A percentile compares a stretch with the other conserved stretches of the same genome.
phyloP scores from a whole-genome alignment of 352 stramenopile genomes.

The Albugo candida region DNA sequence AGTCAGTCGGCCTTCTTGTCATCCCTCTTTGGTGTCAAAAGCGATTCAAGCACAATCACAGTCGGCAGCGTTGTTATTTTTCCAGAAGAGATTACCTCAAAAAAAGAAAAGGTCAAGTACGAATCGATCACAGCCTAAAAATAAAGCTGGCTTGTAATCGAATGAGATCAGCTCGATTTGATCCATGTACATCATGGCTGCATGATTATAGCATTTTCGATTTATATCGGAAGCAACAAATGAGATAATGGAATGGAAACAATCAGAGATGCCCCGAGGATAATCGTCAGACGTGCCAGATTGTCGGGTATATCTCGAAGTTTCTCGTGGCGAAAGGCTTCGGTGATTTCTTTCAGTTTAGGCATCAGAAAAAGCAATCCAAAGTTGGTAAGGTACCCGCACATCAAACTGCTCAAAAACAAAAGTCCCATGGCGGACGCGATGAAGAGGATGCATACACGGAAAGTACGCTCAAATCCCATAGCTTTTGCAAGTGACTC shows the following conservation, averaged over 20 bases:
- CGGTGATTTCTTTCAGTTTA: constrained; percentile 41
- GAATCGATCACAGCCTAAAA: no score
- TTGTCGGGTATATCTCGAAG: constrained; percentile 31
- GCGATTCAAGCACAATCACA: no score
- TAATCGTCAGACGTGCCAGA: constrained; percentile 22
- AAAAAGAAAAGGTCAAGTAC: no score
- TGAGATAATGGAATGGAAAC: constrained; percentile 17
- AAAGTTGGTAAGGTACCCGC: constrained; percentile 50
- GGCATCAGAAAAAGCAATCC: constrained; percentile 30
- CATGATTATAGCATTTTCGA: no score
- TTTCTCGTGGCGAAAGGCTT: constrained; percentile 47
- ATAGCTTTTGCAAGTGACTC: constrained; percentile 34
- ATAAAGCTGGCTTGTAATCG: no score
- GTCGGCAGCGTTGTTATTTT: no score
- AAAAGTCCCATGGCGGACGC: constrained; percentile 34
- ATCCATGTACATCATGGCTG: no score
- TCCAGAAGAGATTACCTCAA: no score
- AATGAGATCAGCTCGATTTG: no score
- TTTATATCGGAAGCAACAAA: no score
- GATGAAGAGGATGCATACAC: constrained; percentile 38
- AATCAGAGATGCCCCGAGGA: constrained; percentile 25
- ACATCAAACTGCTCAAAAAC: constrained; percentile 19
- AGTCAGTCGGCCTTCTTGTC: no score
- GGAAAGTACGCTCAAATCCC: constrained; percentile 38
- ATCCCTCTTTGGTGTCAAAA: no score